Conservation (phyloP, 2,329 filamentous ascomycete genomes). For the Pyricularia sp. region DNA sequence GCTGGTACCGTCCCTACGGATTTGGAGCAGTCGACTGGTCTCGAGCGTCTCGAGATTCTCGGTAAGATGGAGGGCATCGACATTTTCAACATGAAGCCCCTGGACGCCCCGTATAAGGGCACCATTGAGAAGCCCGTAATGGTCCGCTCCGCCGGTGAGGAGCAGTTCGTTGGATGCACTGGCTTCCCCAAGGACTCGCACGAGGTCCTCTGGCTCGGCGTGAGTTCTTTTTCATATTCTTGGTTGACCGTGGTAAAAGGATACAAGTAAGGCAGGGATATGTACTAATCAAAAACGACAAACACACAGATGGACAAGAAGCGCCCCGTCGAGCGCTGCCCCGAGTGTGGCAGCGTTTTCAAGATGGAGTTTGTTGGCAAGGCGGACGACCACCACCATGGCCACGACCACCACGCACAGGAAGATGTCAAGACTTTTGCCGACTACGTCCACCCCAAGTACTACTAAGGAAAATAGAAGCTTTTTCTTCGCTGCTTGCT, state of each 20-base stretch:
- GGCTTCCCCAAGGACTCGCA: slow-evolving; percentile 89
- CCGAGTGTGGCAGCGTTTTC: slow-evolving; percentile 90
- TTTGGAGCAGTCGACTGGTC: slow-evolving; percentile 88
- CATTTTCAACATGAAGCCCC: slow-evolving; percentile 94
- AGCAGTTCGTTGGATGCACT: slow-evolving; percentile 96
- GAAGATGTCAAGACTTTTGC: slow-evolving; percentile 93
- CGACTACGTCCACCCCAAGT: slow-evolving; percentile 90
- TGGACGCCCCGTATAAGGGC: slow-evolving; percentile 55
- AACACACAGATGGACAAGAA: slow-evolving; percentile 62
- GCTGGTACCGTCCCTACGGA: slow-evolving; percentile 83
- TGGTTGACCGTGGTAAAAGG: neutral
- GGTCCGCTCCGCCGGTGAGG: slow-evolving; percentile 83
- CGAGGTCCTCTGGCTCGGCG: slow-evolving; percentile 77
- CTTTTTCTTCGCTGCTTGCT: neutral
- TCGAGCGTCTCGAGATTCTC: slow-evolving; percentile 96
- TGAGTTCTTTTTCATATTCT: slow-evolving; percentile 32
- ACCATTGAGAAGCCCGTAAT: slow-evolving; percentile 82
- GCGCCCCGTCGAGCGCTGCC: slow-evolving; percentile 87
- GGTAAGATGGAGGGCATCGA: slow-evolving; percentile 99
- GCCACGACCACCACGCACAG: slow-evolving; percentile 42
- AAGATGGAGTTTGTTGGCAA: slow-evolving; percentile 96
- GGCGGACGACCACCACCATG: slow-evolving; percentile 52
- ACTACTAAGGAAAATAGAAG: slow-evolving; percentile 48
- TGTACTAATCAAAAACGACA: neutral
- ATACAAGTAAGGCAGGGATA: neutral